Evolutionary conservation across 1,284 basidiomycete genomes (phyloP).

Genomic region (Trametes pubescens): DNA sequence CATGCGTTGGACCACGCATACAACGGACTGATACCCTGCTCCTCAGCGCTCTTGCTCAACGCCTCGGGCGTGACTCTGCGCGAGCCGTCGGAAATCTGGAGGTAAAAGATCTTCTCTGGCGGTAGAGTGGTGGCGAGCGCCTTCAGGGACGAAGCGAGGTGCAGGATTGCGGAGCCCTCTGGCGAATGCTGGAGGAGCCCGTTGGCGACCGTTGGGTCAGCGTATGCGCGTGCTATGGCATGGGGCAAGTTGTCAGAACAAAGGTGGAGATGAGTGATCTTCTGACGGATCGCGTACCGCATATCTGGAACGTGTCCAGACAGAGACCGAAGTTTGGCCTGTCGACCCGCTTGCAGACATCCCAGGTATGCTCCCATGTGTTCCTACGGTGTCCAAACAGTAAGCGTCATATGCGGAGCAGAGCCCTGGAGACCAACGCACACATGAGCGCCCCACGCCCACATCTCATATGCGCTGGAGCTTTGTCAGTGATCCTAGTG

Average conservation of each 20-base stretch:
- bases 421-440: conserved; percentile 22
- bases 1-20: conserved; percentile 44
- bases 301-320: conserved; percentile 45
- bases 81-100: conserved; percentile 44
- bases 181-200: conserved; percentile 26
- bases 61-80: conserved; percentile 30
- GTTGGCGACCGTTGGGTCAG: conserved; percentile 35
- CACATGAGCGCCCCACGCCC: conserved; percentile 45
- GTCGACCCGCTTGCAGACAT: conserved; percentile 44
- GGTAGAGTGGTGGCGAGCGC: conserved; percentile 34
- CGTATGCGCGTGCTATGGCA: conserved; percentile 33
- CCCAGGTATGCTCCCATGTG: conserved; percentile 45
- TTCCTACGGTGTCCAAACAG: conserved; percentile 28
- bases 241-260: background rate
- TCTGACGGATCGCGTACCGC: conserved; percentile 26
- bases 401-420: background rate
- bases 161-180: conserved; percentile 24
- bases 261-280: background rate
- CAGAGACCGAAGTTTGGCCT: conserved; percentile 45
- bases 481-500: background rate
- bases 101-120: conserved; percentile 42
- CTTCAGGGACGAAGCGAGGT: conserved; percentile 35
- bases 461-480: conserved; percentile 45
- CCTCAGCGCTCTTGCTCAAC: conserved; percentile 34
- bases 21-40: conserved; percentile 38